Conservation (phyloP, 148 eudicot species). For the Fagopyrum tataricum region DNA sequence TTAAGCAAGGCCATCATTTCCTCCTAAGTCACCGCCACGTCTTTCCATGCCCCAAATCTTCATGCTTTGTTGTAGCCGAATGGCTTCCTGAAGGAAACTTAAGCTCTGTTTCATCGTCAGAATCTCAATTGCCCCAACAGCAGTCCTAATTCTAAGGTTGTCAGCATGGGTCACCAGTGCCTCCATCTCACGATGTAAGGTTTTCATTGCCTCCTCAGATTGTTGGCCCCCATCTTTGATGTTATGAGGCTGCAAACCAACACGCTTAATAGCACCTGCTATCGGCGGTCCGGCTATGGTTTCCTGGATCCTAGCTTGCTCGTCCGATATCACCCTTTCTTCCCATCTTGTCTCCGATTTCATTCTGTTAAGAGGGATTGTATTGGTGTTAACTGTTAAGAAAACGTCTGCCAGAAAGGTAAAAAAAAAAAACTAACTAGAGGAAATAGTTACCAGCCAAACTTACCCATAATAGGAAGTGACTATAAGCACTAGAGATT, state of each 20-base stretch:
- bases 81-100: constrained; percentile 31
- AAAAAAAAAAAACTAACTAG: too few species aligned
- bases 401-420: too few species aligned
- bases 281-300: constrained; percentile 31
- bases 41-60: constrained; percentile 3
- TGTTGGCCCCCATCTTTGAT: background rate
- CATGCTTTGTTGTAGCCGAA: constrained; percentile 24
- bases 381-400: too few species aligned
- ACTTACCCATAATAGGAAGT: too few species aligned
- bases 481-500: too few species aligned
- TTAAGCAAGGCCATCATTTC: background rate
- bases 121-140: constrained; percentile 28
- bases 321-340: constrained; percentile 31
- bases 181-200: constrained; percentile 22
- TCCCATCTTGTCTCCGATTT: constrained; percentile 29
- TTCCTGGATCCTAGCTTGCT: constrained; percentile 41
- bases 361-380: constrained; percentile 16
- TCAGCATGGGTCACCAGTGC: constrained; percentile 40
- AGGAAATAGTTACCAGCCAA: too few species aligned
- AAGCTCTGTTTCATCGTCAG: constrained; percentile 32
- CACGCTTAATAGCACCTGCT: constrained; percentile 15
- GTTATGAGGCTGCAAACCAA: constrained; percentile 8
- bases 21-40: background rate
- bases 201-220: constrained; percentile 11
- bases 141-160: constrained; percentile 34